Conservation (phyloP, 805 yeast genomes). For the Pichia exigua region DNA sequence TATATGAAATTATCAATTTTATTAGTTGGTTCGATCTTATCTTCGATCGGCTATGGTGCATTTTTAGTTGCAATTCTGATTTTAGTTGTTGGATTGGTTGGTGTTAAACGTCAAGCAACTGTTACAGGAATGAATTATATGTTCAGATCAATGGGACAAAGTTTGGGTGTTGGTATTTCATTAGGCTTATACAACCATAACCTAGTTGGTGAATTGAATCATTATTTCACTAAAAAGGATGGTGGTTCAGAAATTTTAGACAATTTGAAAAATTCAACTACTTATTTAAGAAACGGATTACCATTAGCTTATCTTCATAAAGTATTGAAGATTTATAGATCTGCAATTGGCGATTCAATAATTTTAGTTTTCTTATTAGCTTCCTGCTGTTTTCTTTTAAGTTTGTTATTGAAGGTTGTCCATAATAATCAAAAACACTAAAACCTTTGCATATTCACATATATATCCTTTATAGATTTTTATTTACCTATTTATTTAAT, state of each 20-base stretch:
- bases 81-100: slow-evolving; percentile 37
- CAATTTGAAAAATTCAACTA: slow-evolving; percentile 19
- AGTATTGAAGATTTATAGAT: slow-evolving; percentile 25
- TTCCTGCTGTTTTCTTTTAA: slow-evolving; percentile 16
- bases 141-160: slow-evolving; percentile 42
- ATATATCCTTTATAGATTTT: neutral
- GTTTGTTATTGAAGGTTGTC: slow-evolving; percentile 19
- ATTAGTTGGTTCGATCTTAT: slow-evolving; percentile 23
- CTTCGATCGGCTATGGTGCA: slow-evolving; percentile 35
- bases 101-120: slow-evolving; percentile 38
- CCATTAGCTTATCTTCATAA: slow-evolving; percentile 18
- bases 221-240: slow-evolving; percentile 21
- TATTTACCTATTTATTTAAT: neutral
- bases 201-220: slow-evolving; percentile 25
- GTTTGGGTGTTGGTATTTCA: slow-evolving; percentile 37
- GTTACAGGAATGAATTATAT: slow-evolving; percentile 43
- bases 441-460: neutral
- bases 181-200: slow-evolving; percentile 31
- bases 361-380: slow-evolving; percentile 22
- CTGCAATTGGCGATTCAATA: slow-evolving; percentile 21
- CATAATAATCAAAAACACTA: neutral
- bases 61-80: slow-evolving; percentile 33
- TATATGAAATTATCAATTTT: slow-evolving; percentile 16
- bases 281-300: slow-evolving; percentile 26
- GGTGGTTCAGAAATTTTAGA: slow-evolving; percentile 19